phyloP scores from a whole-genome alignment of 441 rosid species.

The Jatropha podagrica region DNA sequence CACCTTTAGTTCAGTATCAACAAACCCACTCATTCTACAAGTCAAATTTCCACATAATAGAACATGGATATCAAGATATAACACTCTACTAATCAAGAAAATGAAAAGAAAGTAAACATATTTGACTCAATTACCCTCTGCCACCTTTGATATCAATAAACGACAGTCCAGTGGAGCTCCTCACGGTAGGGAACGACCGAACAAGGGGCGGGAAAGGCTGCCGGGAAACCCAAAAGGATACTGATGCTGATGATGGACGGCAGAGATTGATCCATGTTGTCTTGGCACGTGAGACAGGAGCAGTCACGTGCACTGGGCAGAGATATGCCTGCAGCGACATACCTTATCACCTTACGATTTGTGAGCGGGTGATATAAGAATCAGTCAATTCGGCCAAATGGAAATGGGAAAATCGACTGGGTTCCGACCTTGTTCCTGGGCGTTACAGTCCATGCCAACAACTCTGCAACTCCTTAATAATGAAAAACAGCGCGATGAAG shows the following conservation, averaged over 20 bases:
- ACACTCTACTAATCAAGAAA: background rate
- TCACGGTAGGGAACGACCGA: conserved; percentile 19
- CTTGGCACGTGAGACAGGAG: conserved; percentile 21
- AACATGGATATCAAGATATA: background rate
- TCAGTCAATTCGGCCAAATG: no score
- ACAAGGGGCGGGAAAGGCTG: conserved; percentile 13
- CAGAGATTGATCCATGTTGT: conserved; percentile 21
- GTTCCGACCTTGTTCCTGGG: background rate
- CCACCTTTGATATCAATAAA: conserved; percentile 49
- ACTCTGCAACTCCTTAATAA: background rate
- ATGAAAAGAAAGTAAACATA: background rate
- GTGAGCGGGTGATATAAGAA: background rate
- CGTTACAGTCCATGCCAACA: conserved; percentile 13
- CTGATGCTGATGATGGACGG: conserved; percentile 24
- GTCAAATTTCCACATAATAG: background rate
- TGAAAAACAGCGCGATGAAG: no score
- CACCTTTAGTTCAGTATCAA: conserved; percentile 65
- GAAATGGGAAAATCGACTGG: background rate
- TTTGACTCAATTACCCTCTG: conserved; percentile 38
- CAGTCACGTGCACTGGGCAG: conserved; percentile 18
- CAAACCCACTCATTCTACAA: conserved; percentile 54
- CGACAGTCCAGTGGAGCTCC: conserved; percentile 26
- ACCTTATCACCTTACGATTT: background rate
- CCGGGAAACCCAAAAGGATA: conserved; percentile 21
- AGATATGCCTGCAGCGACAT: conserved; percentile 18